Evolutionary conservation across 116 monocot genomes (phyloP).

Genomic region (Phalaenopsis hybrid): DNA sequence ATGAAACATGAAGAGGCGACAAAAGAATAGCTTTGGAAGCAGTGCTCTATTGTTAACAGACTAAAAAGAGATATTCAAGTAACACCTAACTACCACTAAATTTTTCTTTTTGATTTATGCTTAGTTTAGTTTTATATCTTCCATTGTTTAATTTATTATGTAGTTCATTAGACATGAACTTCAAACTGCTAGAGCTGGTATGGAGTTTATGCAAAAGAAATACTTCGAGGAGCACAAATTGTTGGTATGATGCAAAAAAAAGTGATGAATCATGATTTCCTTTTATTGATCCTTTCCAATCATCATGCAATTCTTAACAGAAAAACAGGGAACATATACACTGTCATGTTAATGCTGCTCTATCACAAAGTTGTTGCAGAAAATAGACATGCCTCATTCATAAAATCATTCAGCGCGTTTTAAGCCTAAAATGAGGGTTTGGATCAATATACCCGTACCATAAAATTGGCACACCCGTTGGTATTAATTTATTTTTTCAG

Average conservation of each 20-base stretch:
- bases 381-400: constrained; percentile 19
- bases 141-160: constrained; percentile 4
- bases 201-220: constrained; percentile 69
- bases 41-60: constrained; percentile 37
- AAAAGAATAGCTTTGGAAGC: constrained; percentile 39
- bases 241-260: constrained; percentile 45
- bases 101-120: background rate
- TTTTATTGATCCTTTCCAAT: background rate
- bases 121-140: background rate
- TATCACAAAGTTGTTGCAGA: constrained; percentile 85
- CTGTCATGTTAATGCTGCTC: constrained; percentile 64
- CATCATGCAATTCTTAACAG: background rate
- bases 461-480: too few species aligned
- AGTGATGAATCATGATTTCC: background rate
- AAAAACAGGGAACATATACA: constrained; percentile 57
- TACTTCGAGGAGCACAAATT: constrained; percentile 51
- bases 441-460: too few species aligned
- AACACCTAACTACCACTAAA: background rate
- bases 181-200: constrained; percentile 48
- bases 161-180: constrained; percentile 61
- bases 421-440: too few species aligned
- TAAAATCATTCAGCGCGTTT: too few species aligned
- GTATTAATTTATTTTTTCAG: too few species aligned
- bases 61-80: constrained; percentile 82
- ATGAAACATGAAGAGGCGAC: constrained; percentile 24